phyloP scores from a whole-genome alignment of 179 eudicot genomes.

The Beta lomatogona region DNA sequence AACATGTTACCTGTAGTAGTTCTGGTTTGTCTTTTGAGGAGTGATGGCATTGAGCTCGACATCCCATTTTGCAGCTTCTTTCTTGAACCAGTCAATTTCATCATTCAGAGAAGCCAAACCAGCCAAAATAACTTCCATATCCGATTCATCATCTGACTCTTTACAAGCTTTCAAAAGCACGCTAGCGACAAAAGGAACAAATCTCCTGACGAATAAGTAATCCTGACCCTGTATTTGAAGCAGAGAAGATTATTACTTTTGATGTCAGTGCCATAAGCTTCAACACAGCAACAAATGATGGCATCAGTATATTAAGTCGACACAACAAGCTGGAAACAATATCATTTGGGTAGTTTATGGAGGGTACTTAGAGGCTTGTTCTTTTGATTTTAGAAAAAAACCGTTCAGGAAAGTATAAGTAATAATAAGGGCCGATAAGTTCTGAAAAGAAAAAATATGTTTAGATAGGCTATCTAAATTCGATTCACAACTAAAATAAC shows the following conservation, averaged over 20 bases:
- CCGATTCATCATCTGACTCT: slow-evolving; percentile 58
- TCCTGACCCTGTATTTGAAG: slow-evolving; percentile 69
- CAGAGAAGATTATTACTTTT: not conserved
- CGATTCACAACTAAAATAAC: not conserved
- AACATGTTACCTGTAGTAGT: slow-evolving; percentile 67
- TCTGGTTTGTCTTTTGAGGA: slow-evolving; percentile 59
- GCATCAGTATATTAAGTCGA: not conserved
- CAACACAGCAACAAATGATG: not conserved
- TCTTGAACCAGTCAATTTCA: slow-evolving; percentile 87
- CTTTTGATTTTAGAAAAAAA: not conserved
- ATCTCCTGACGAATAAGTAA: slow-evolving; percentile 74
- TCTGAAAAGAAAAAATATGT: not conserved
- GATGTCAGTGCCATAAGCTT: not conserved
- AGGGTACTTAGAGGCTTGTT: not conserved
- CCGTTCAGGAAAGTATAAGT: not conserved
- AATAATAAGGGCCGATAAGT: not conserved
- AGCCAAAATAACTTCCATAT: slow-evolving; percentile 71
- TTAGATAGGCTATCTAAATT: not conserved
- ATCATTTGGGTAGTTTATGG: not conserved
- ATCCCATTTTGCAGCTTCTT: slow-evolving; percentile 76
- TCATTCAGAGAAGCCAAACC: slow-evolving; percentile 86
- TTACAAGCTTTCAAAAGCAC: slow-evolving; percentile 71
- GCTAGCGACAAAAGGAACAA: slow-evolving; percentile 73
- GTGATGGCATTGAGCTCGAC: slow-evolving; percentile 44
- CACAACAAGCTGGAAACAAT: not conserved